Evolutionary conservation across 2,329 filamentous ascomycete genomes (phyloP).

Genomic region (Neofusicoccum sp.): DNA sequence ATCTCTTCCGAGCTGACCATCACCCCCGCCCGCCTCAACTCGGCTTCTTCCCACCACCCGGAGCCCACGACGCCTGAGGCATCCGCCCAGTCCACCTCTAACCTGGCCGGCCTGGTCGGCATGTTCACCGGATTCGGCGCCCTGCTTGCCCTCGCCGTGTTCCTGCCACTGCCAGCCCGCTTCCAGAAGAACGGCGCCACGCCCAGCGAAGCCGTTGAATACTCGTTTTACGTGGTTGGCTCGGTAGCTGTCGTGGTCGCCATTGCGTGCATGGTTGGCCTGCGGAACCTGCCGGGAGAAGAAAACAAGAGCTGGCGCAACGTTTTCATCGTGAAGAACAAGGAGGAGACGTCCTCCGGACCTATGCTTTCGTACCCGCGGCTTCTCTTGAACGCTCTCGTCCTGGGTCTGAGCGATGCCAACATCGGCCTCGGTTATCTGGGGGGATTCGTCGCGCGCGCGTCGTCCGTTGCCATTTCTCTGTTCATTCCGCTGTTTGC

Average conservation of each 20-base stretch:
- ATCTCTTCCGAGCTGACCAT: slow-evolving; percentile 74
- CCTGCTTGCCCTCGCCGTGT: slow-evolving; percentile 75
- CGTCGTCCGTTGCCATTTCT: slow-evolving; percentile 91
- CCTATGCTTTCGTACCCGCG: slow-evolving; percentile 57
- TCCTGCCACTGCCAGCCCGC: slow-evolving; percentile 80
- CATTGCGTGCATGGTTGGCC: slow-evolving; percentile 72
- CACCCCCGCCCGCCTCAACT: slow-evolving; percentile 57
- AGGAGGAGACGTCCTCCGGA: slow-evolving; percentile 13
- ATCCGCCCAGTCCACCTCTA: slow-evolving; percentile 49
- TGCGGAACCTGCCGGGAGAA: slow-evolving; percentile 68
- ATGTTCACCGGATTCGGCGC: slow-evolving; percentile 91
- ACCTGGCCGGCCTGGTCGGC: slow-evolving; percentile 85
- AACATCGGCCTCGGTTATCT: slow-evolving; percentile 85
- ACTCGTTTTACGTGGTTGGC: slow-evolving; percentile 87
- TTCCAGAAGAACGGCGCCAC: slow-evolving; percentile 74
- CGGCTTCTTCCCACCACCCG: slow-evolving; percentile 20
- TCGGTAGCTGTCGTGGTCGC: slow-evolving; percentile 69
- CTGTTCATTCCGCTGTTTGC: slow-evolving; percentile 92
- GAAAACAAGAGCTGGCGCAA: slow-evolving; percentile 68
- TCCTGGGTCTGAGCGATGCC: slow-evolving; percentile 69
- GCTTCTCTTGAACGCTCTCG: slow-evolving; percentile 42
- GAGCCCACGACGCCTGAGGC: slow-evolving; percentile 51
- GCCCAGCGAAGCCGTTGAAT: slow-evolving; percentile 70
- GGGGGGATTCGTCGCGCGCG: slow-evolving; percentile 85
- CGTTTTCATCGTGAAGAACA: slow-evolving; percentile 33